Base-by-base conservation (phyloP, 2,329 filamentous ascomycete genomes). In the Ophiostoma sp. region DNA sequence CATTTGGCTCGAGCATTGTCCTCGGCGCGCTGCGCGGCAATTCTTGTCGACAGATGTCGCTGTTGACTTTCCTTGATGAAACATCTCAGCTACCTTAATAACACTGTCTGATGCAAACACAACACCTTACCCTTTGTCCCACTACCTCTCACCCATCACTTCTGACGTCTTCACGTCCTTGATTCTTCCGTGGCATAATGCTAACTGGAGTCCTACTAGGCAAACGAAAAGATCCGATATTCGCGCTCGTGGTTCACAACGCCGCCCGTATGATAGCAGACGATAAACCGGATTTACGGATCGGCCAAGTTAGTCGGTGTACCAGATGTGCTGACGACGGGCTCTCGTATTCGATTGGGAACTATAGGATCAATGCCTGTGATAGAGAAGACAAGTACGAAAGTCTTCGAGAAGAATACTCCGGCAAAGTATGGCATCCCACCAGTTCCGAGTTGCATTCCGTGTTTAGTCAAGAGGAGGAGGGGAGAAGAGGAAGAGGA, bases 1-100 rank as follows among this genome's bases (percentile, higher is more conserved):
- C 94, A 98, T 98, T 98, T 98, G 94, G 94, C 94, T 98, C 92
- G 94, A 98, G 94, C 85, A 96, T 93, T 87, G 87, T 83, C 80
- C 82, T 83, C 81, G 80, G 81, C 77, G 79, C 75, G 79, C 80
- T 82, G 82, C 83, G 83, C 55, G 80, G 83, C 89, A 90, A 88
- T 97, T 89, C 85, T 94, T 92, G 89, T 69, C 83, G 80, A 81
- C 81, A 81, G 80, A 81, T 76, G 73, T 27, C 78, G 81, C 79
- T 78, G 82, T 81, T 81, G 82, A 83, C 85, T 86, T 89, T 96
- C 94, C 86, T 87, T 97, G 94, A 97, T 97, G 94, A 96, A 90
- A 96, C 87, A 83, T 88, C 91, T 95, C 89, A 92, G 94, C 94
- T 98, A 98, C 94, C 94, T 97, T 90, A 80, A 72, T 77, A 88